A percentile compares a stretch with the other conserved stretches of the same genome.
Evolutionary conservation across 2,329 filamentous ascomycete species (phyloP).

Genomic region (Coniochaeta ligniaria): DNA sequence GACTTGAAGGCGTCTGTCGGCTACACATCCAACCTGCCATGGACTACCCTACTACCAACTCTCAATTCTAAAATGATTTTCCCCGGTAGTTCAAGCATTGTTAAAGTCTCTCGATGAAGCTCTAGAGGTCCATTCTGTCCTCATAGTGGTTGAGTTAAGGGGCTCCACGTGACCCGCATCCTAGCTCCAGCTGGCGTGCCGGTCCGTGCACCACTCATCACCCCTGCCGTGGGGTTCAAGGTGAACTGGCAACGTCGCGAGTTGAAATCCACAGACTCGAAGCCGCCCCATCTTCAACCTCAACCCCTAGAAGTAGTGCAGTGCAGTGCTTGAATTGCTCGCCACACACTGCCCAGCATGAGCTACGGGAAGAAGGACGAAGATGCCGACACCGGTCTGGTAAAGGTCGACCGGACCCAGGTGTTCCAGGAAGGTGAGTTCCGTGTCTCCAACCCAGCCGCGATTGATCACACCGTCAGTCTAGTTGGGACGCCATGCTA

Average conservation of each 20-base stretch:
- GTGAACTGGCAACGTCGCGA: constrained; percentile 23
- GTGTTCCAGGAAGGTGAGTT: constrained; percentile 94
- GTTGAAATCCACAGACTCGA: constrained; percentile 8
- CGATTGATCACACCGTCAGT: background rate
- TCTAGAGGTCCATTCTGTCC: too few species aligned
- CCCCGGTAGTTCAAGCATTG: too few species aligned
- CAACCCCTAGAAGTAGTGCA: background rate
- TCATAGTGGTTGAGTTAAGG: background rate
- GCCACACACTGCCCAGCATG: constrained; percentile 52
- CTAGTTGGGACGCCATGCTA: constrained; percentile 4
- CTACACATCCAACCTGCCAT: too few species aligned
- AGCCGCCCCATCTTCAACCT: background rate
- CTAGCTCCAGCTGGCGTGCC: background rate
- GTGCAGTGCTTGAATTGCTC: background rate
- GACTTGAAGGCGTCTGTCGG: too few species aligned
- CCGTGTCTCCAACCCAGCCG: background rate
- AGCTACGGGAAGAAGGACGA: constrained; percentile 99
- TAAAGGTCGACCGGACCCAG: constrained; percentile 95
- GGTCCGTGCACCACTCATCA: background rate
- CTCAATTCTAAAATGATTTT: too few species aligned
- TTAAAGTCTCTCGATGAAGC: too few species aligned
- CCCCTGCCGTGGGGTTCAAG: constrained; percentile 6
- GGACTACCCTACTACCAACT: too few species aligned
- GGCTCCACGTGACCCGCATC: background rate
- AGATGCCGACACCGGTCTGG: constrained; percentile 86